A percentile compares a stretch with the other conserved stretches of the same genome.
Conservation (phyloP, 2,329 filamentous ascomycete genomes). For the Leptographium lundbergii region DNA sequence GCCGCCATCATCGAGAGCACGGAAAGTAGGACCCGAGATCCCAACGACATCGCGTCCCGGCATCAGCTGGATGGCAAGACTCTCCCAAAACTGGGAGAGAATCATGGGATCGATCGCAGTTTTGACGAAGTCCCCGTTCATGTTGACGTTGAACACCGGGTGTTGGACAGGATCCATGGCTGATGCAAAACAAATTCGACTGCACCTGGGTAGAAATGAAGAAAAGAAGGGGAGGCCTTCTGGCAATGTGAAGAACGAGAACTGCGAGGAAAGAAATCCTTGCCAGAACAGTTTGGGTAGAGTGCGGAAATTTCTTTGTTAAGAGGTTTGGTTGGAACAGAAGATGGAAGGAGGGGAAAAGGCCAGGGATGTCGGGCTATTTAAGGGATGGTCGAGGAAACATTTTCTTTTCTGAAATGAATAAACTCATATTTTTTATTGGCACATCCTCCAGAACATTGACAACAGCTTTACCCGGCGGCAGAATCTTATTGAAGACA, state of each 20-base stretch:
- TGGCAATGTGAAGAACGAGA: neutral
- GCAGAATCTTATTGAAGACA: no score
- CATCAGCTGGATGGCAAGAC: conserved; percentile 6
- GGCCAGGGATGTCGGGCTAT: neutral
- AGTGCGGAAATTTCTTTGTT: neutral
- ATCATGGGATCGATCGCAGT: conserved; percentile 6
- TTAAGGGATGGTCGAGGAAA: neutral
- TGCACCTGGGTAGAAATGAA: neutral
- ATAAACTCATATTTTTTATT: neutral
- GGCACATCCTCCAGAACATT: neutral
- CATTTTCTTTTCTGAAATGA: neutral
- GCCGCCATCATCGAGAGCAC: conserved; percentile 8
- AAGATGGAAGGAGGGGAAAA: neutral
- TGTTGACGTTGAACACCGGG: conserved; percentile 4
- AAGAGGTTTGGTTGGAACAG: neutral
- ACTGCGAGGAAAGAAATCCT: neutral
- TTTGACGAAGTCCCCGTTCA: conserved; percentile 5
- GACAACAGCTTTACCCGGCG: neutral
- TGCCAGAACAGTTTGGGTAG: neutral
- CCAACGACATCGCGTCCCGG: conserved; percentile 7
- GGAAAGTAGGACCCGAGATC: conserved; percentile 7
- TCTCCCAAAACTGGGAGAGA: conserved; percentile 6
- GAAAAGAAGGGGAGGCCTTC: neutral
- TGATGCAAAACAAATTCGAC: neutral
- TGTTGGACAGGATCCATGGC: neutral